Conservation (phyloP, 177 flowering plant species). For the Vitis hybrid region DNA sequence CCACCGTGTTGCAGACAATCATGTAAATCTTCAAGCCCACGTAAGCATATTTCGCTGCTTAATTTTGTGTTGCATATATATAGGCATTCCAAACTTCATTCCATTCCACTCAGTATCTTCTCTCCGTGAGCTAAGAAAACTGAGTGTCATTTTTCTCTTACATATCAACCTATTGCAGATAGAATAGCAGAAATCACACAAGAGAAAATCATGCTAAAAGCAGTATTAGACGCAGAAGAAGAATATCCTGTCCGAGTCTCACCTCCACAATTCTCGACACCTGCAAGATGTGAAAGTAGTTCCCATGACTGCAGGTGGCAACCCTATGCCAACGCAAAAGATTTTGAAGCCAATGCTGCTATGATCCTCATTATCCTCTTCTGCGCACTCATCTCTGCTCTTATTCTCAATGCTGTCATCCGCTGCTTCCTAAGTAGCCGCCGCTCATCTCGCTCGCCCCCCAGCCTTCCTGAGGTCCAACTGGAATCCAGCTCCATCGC, state of each 20-base stretch:
- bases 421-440: conserved; percentile 36
- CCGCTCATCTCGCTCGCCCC: not conserved
- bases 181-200: too few species aligned
- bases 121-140: not conserved
- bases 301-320: conserved; percentile 24
- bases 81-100: conserved; percentile 1
- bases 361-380: conserved; percentile 41
- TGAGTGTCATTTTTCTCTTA: too few species aligned
- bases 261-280: conserved; percentile 10
- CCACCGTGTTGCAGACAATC: too few species aligned
- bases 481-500: not conserved
- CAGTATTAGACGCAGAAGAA: not conserved
- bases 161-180: too few species aligned
- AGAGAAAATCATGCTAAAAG: too few species aligned
- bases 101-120: not conserved
- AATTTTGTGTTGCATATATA: not conserved
- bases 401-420: conserved; percentile 38
- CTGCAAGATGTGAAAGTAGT: conserved; percentile 7
- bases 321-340: conserved; percentile 31
- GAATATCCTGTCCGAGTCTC: not conserved
- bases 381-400: conserved; percentile 38
- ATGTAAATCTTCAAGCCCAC: conserved; percentile 12
- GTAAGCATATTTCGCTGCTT: conserved; percentile 11
- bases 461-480: not conserved
- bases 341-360: conserved; percentile 36